Evolutionary conservation across 352 stramenopile genomes (phyloP).

Genomic region (Globisporangium nagaii): DNA sequence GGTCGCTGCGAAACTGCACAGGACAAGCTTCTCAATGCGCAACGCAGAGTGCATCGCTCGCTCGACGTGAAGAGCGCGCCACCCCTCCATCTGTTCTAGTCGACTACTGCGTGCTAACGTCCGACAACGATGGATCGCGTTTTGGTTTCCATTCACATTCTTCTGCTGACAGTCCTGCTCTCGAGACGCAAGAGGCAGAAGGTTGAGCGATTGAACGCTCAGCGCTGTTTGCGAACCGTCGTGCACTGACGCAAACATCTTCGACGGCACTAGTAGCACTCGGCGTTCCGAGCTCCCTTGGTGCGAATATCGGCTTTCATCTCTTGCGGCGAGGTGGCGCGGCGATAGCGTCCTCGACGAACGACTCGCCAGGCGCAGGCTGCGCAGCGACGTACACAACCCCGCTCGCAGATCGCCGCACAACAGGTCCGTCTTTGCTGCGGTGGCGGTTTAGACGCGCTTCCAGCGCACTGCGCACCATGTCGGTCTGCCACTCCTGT

Average conservation of each 20-base stretch:
- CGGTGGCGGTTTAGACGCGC: constrained; percentile 54
- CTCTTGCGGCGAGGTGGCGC: constrained; percentile 14
- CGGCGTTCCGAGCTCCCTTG: too few species aligned
- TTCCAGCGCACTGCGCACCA: constrained; percentile 45
- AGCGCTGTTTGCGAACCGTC: too few species aligned
- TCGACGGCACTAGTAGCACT: too few species aligned
- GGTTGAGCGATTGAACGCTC: too few species aligned
- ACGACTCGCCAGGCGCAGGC: constrained; percentile 10
- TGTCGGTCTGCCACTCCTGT: constrained; percentile 65
- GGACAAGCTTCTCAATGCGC: constrained; percentile 8
- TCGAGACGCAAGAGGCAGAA: too few species aligned
- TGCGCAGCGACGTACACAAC: constrained; percentile 39
- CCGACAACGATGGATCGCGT: background rate
- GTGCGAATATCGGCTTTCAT: too few species aligned
- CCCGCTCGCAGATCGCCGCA: constrained; percentile 43
- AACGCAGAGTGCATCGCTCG: constrained; percentile 4
- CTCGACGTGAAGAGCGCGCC: background rate
- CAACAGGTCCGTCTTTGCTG: constrained; percentile 42
- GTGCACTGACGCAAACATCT: too few species aligned
- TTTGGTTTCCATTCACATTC: background rate
- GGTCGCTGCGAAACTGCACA: background rate
- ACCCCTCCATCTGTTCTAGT: background rate
- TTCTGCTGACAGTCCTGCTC: too few species aligned
- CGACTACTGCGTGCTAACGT: background rate
- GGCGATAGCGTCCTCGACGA: constrained; percentile 34